A percentile compares a stretch with the other conserved stretches of the same genome.
Conservation (phyloP, 2,329 filamentous ascomycete species). For the Neoscytalidium dimidiatum region DNA sequence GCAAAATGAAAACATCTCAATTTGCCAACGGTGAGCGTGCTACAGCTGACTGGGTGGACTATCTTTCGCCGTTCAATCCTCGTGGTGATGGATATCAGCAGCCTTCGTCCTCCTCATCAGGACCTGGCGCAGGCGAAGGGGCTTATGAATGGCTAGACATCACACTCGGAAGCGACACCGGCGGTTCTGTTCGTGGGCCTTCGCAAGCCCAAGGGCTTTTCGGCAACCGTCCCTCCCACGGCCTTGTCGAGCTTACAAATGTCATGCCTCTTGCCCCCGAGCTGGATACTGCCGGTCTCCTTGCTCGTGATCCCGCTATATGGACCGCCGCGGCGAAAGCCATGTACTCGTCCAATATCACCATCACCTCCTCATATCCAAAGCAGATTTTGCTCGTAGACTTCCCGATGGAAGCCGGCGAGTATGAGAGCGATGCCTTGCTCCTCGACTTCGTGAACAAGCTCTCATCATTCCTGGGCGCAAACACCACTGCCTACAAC, state of each 20-base stretch:
- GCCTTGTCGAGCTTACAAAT: conserved; percentile 48
- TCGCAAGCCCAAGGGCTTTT: conserved; percentile 52
- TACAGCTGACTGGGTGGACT: conserved; percentile 54
- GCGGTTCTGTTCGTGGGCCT: conserved; percentile 53
- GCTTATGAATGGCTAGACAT: conserved; percentile 54
- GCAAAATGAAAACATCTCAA: conserved; percentile 49
- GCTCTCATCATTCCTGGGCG: conserved; percentile 45
- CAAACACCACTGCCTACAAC: conserved; percentile 39
- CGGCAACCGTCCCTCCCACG: conserved; percentile 53
- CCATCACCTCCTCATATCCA: conserved; percentile 43
- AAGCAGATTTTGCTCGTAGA: conserved; percentile 43
- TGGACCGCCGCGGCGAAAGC: conserved; percentile 48
- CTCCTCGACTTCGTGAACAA: conserved; percentile 45
- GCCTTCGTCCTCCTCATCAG: conserved; percentile 50
- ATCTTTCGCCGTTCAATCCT: conserved; percentile 47
- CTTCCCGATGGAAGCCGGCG: conserved; percentile 43
- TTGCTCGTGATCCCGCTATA: conserved; percentile 47
- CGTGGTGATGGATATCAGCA: conserved; percentile 49
- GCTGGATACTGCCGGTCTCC: conserved; percentile 51
- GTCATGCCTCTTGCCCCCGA: conserved; percentile 52
- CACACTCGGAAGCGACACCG: conserved; percentile 52
- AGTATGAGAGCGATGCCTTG: conserved; percentile 39
- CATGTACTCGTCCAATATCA: conserved; percentile 49
- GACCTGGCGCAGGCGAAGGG: conserved; percentile 46
- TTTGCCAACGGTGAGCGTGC: conserved; percentile 50